Percentiles rank a stretch among this genome's conserved stretches.
Evolutionary conservation across 352 stramenopile species (phyloP).

Genomic region (Phytopythium mirpurense): DNA sequence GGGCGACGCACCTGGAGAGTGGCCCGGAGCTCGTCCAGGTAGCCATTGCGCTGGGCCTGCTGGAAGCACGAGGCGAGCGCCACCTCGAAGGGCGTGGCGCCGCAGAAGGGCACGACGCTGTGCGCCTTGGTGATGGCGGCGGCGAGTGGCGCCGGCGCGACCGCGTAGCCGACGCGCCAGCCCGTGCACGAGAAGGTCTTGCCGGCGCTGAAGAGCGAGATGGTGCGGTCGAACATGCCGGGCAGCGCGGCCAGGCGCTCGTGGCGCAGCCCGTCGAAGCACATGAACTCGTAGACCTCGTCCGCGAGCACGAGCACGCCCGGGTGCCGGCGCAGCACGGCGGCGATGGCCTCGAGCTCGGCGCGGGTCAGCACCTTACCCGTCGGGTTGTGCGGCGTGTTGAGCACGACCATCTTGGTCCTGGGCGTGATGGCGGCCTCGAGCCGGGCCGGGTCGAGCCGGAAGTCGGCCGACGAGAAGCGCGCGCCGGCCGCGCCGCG

Average conservation of each 20-base stretch:
- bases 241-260: conserved; percentile 74
- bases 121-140: conserved; percentile 72
- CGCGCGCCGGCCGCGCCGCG: conserved; percentile 7
- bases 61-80: conserved; percentile 87
- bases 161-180: conserved; percentile 88
- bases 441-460: conserved; percentile 84
- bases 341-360: conserved; percentile 92
- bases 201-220: conserved; percentile 91
- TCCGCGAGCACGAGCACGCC: conserved; percentile 93
- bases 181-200: conserved; percentile 95
- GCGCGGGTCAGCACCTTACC: conserved; percentile 95
- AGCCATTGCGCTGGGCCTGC: conserved; percentile 86
- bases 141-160: conserved; percentile 50
- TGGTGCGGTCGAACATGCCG: conserved; percentile 82
- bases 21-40: conserved; percentile 61
- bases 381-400: conserved; percentile 99
- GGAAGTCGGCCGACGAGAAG: conserved; percentile 73
- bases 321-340: conserved; percentile 79
- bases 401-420: conserved; percentile 96
- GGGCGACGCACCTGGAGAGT: conserved; percentile 35
- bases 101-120: conserved; percentile 91
- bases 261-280: conserved; percentile 72
- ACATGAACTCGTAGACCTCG: conserved; percentile 99
- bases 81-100: conserved; percentile 92
- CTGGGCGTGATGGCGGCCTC: conserved; percentile 82